These are phyloP conservation scores for Fusarium dlaminii DNA, from an alignment of 2,329 filamentous ascomycete genomes.

Conservation along the genomic window DNA sequence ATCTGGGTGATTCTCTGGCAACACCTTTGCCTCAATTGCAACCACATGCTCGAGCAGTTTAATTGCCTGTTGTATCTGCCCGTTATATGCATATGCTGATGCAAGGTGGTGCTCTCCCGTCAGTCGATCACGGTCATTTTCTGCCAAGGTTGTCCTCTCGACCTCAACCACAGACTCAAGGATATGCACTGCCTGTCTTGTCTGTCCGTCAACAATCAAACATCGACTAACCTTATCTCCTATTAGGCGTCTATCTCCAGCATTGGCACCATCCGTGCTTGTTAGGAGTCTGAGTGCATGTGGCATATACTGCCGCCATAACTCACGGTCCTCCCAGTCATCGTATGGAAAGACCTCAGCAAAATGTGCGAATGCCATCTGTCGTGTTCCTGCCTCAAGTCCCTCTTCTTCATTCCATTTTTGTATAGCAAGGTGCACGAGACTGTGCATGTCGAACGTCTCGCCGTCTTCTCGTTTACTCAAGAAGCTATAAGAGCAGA, in stretches of 20 bases:
- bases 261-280: fast-evolving
- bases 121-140: neutral
- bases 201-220: neutral
- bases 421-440: slow-evolving; percentile 48
- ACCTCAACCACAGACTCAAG: neutral
- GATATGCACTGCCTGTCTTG: neutral
- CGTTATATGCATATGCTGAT: fast-evolving
- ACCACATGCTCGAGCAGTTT: neutral
- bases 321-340: neutral
- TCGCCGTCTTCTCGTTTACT: slow-evolving; percentile 33
- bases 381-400: fast-evolving
- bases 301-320: neutral
- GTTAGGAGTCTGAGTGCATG: neutral
- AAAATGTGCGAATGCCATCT: neutral
- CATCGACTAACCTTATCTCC: neutral
- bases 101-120: fast-evolving
- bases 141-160: fast-evolving
- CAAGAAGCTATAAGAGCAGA: slow-evolving; percentile 48
- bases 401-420: slow-evolving; percentile 35
- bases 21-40: fast-evolving
- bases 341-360: neutral
- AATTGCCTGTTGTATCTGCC: neutral
- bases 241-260: fast-evolving
- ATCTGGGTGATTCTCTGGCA: neutral
- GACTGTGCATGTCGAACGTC: slow-evolving; percentile 49